These are phyloP conservation scores for Sporothrix mexicana DNA, from an alignment of 2,329 filamentous ascomycete genomes.

Conservation along the genomic window DNA sequence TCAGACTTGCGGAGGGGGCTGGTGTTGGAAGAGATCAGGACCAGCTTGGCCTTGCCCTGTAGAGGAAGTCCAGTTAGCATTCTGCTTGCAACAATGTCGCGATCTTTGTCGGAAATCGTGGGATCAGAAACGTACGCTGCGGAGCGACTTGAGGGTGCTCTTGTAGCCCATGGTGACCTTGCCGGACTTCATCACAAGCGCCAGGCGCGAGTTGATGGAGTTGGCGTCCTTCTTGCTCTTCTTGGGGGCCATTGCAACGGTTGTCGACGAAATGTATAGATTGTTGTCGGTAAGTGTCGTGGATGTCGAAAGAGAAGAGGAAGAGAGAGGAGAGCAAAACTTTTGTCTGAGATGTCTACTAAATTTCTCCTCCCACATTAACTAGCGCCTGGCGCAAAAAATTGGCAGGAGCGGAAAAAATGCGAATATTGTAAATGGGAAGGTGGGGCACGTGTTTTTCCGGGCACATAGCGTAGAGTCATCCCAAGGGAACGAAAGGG, in stretches of 20 bases:
- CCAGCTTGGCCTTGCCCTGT: slow-evolving; percentile 92
- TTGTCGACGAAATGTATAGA: slow-evolving; percentile 45
- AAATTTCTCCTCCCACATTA: slow-evolving; percentile 1
- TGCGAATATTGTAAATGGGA: slow-evolving; percentile 18
- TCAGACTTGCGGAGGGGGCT: slow-evolving; percentile 97
- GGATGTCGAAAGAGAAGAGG: slow-evolving; percentile 30
- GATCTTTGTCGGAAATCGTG: not conserved
- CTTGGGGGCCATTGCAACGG: slow-evolving; percentile 66
- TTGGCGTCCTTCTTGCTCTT: slow-evolving; percentile 65
- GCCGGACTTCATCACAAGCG: slow-evolving; percentile 68
- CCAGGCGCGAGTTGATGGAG: slow-evolving; percentile 63
- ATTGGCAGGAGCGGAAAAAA: slow-evolving; percentile 27
- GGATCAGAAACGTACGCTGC: slow-evolving; percentile 33
- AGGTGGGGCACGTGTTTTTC: slow-evolving; percentile 34
- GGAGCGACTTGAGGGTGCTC: slow-evolving; percentile 57
- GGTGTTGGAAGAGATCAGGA: slow-evolving; percentile 90
- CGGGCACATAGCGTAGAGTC: slow-evolving; percentile 25
- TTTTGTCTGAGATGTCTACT: not conserved
- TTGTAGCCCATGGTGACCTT: slow-evolving; percentile 92
- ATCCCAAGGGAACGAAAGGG: slow-evolving; percentile 29
- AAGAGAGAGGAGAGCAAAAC: slow-evolving; percentile 2
- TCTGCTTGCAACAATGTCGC: not conserved
- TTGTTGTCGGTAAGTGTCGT: slow-evolving; percentile 33
- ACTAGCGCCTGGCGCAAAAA: slow-evolving; percentile 4
- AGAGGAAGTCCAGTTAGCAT: slow-evolving; percentile 15